A percentile compares a stretch with the other conserved stretches of the same genome.
These are phyloP conservation scores for Aspergillus mulundensis DNA, from an alignment of 495 filamentous ascomycete species.

Conservation along the genomic window DNA sequence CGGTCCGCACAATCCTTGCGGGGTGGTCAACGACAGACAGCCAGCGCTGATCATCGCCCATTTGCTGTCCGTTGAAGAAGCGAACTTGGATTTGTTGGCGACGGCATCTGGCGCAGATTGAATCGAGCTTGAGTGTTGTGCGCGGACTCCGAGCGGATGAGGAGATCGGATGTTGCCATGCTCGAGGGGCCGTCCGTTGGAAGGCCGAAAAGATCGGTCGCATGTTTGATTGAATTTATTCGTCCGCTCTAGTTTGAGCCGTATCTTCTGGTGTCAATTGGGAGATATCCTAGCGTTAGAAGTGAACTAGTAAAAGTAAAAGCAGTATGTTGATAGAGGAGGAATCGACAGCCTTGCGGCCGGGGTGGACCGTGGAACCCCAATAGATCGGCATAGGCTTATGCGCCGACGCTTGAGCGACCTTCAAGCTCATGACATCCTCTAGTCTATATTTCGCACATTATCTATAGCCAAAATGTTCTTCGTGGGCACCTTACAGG, in stretches of 20 bases:
- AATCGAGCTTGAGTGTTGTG: constrained; percentile 26
- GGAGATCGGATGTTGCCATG: constrained; percentile 20
- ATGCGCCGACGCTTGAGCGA: not conserved
- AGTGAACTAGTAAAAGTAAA: not conserved
- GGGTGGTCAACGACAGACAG: constrained; percentile 83
- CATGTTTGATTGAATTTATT: constrained; percentile 20
- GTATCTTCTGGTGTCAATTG: not conserved
- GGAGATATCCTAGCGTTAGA: not conserved
- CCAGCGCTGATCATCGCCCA: constrained; percentile 67
- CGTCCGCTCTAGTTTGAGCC: not conserved
- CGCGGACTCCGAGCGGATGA: constrained; percentile 18
- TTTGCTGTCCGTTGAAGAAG: constrained; percentile 18
- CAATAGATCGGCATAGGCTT: not conserved
- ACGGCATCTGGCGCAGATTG: constrained; percentile 37
- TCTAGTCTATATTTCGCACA: constrained; percentile 15
- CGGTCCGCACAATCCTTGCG: constrained; percentile 65
- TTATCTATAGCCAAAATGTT: constrained; percentile 52
- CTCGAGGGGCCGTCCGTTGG: constrained; percentile 22
- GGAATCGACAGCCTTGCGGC: not conserved
- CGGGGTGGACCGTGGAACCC: not conserved
- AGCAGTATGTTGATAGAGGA: not conserved
- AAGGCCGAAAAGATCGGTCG: constrained; percentile 30
- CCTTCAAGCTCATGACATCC: not conserved
- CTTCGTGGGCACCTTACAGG: constrained; percentile 71
- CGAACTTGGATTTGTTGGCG: constrained; percentile 38